A percentile compares a stretch with the other conserved stretches of the same genome.
Conservation (phyloP, 2,329 filamentous ascomycete species). For the Fusarium nurragi region DNA sequence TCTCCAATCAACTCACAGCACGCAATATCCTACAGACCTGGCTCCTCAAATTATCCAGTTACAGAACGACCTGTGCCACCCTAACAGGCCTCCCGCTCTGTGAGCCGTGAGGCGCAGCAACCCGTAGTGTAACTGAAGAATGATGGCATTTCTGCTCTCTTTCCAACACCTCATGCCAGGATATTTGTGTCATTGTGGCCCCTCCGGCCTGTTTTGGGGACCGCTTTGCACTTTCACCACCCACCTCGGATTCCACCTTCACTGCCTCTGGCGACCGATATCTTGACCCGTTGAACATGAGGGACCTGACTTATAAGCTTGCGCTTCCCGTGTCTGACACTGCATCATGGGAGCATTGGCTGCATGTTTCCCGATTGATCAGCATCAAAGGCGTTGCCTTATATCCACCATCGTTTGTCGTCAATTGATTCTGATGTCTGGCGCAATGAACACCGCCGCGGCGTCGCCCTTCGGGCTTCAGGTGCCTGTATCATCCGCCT, state of each 20-base stretch:
- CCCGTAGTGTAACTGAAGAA: background rate
- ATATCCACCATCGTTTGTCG: background rate
- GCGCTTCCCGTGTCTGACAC: slow-evolving; percentile 11
- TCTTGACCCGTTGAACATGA: slow-evolving; percentile 16
- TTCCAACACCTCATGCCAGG: background rate
- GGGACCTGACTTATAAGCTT: slow-evolving; percentile 34
- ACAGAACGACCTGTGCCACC: slow-evolving; percentile 16
- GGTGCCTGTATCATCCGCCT: slow-evolving; percentile 36
- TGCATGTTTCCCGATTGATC: slow-evolving; percentile 4
- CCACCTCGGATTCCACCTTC: background rate
- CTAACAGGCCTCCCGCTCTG: slow-evolving; percentile 21
- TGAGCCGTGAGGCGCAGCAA: slow-evolving; percentile 33
- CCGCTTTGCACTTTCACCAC: slow-evolving; percentile 14
- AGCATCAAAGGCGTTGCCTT: slow-evolving; percentile 4
- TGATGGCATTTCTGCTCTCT: background rate
- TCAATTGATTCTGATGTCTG: background rate
- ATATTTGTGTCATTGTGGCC: slow-evolving; percentile 18
- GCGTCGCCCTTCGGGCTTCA: slow-evolving; percentile 32
- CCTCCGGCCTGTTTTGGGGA: slow-evolving; percentile 27
- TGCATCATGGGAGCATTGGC: slow-evolving; percentile 24
- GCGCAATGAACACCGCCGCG: slow-evolving; percentile 23
- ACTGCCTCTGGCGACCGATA: slow-evolving; percentile 30
- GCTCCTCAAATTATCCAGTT: slow-evolving; percentile 23
- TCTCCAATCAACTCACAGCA: background rate
- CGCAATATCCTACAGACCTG: background rate